phyloP scores from a whole-genome alignment of 441 rosid species.

The Viola pubescens region DNA sequence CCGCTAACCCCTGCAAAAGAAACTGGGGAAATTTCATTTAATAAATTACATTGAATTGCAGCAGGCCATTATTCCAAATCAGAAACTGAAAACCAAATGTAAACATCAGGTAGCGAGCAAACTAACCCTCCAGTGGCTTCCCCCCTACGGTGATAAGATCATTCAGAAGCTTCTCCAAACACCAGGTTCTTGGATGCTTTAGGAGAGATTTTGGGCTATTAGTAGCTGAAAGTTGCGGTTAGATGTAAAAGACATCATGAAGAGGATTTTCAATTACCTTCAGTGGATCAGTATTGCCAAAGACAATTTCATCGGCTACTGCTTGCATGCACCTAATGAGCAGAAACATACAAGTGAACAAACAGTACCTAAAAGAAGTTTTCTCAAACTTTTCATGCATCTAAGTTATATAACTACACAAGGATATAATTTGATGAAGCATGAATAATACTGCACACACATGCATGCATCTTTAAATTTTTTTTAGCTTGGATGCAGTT shows the following conservation, averaged over 20 bases:
- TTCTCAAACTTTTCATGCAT: neutral
- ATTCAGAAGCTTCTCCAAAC: conserved; percentile 51
- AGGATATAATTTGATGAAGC: neutral
- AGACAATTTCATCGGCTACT: conserved; percentile 77
- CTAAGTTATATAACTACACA: neutral
- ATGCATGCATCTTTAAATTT: too few relatives aligned
- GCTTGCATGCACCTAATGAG: conserved; percentile 90
- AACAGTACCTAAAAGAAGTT: neutral
- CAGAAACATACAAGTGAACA: conserved; percentile 16
- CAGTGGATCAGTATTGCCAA: conserved; percentile 52
- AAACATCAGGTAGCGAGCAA: conserved; percentile 9
- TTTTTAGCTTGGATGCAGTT: too few relatives aligned
- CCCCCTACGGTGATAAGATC: conserved; percentile 62
- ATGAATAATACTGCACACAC: too few relatives aligned
- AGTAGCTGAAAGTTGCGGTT: conserved; percentile 16
- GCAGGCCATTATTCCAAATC: conserved; percentile 8
- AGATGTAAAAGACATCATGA: conserved; percentile 10
- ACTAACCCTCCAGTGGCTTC: conserved; percentile 60
- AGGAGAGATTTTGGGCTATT: conserved; percentile 23
- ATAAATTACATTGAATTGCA: conserved; percentile 7
- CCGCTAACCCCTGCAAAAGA: conserved; percentile 47
- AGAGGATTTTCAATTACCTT: conserved; percentile 42
- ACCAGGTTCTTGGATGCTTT: conserved; percentile 87
- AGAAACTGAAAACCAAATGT: conserved; percentile 9
- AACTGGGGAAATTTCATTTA: conserved; percentile 33